Evolutionary conservation across 148 eudicot species (phyloP).

Genomic region (Hydrangea macrophylla): DNA sequence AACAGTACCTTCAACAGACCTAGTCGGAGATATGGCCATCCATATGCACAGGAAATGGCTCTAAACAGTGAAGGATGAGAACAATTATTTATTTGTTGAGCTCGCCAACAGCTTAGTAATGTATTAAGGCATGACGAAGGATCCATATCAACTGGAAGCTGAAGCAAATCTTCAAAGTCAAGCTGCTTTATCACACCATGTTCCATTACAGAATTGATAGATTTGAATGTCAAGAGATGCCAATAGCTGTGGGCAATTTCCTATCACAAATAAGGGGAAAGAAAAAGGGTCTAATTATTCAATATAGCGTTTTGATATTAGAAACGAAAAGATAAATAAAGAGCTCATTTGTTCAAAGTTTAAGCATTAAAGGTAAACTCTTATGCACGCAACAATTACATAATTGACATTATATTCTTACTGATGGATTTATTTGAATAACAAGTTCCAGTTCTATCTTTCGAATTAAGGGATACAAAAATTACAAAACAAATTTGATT

Average conservation of each 20-base stretch:
- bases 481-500: background rate
- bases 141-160: slow-evolving; percentile 76
- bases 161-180: slow-evolving; percentile 77
- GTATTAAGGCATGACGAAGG: slow-evolving; percentile 58
- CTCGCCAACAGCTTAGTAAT: slow-evolving; percentile 51
- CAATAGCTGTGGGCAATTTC: slow-evolving; percentile 39
- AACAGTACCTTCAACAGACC: slow-evolving; percentile 76
- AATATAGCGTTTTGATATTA: background rate
- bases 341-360: background rate
- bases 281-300: slow-evolving; percentile 9
- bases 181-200: slow-evolving; percentile 77
- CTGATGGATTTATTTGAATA: background rate
- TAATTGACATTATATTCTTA: background rate
- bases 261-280: slow-evolving; percentile 33
- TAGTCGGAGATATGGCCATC: slow-evolving; percentile 81
- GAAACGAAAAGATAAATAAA: background rate
- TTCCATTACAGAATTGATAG: slow-evolving; percentile 59
- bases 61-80: slow-evolving; percentile 64
- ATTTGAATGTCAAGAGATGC: slow-evolving; percentile 59
- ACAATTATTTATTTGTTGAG: slow-evolving; percentile 43
- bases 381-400: background rate
- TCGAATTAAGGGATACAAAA: background rate
- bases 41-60: slow-evolving; percentile 71
- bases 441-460: background rate
- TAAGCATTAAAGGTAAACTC: slow-evolving; percentile 7